Evolutionary conservation across 371 early-diverging fungal genomes (phyloP).

Genomic region (Mortierella sp.): DNA sequence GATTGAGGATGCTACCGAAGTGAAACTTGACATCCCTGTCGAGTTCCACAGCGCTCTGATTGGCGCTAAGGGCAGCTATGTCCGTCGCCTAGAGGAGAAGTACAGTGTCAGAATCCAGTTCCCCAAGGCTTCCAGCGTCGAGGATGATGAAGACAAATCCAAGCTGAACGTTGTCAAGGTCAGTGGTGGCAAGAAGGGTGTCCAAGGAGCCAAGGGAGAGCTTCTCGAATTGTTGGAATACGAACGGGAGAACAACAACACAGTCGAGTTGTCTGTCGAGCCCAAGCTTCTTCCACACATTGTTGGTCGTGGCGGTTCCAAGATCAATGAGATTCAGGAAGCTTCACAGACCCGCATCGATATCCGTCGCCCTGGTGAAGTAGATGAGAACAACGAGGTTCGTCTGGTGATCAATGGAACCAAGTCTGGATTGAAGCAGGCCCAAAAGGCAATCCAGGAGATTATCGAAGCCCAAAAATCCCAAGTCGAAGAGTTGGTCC

Average conservation of each 20-base stretch:
- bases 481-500: slow-evolving; percentile 59
- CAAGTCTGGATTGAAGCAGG: slow-evolving; percentile 60
- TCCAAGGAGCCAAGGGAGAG: slow-evolving; percentile 78
- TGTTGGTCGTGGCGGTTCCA: slow-evolving; percentile 77
- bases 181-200: slow-evolving; percentile 81
- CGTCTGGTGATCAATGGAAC: slow-evolving; percentile 72
- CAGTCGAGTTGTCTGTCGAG: slow-evolving; percentile 64
- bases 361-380: slow-evolving; percentile 56
- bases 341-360: slow-evolving; percentile 74
- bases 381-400: slow-evolving; percentile 51
- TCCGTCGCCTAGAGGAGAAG: slow-evolving; percentile 84
- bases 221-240: slow-evolving; percentile 81
- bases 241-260: slow-evolving; percentile 75
- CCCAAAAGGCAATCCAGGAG: slow-evolving; percentile 61
- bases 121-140: slow-evolving; percentile 64
- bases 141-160: slow-evolving; percentile 59
- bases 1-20: slow-evolving; percentile 77
- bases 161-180: slow-evolving; percentile 72
- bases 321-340: slow-evolving; percentile 73
- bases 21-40: slow-evolving; percentile 70
- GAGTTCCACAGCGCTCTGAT: slow-evolving; percentile 81
- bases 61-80: slow-evolving; percentile 81
- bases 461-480: slow-evolving; percentile 65
- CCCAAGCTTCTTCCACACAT: slow-evolving; percentile 71
- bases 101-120: slow-evolving; percentile 82